Base-by-base conservation (phyloP, 2,329 filamentous ascomycete genomes). In the Cladosporium sp. region DNA sequence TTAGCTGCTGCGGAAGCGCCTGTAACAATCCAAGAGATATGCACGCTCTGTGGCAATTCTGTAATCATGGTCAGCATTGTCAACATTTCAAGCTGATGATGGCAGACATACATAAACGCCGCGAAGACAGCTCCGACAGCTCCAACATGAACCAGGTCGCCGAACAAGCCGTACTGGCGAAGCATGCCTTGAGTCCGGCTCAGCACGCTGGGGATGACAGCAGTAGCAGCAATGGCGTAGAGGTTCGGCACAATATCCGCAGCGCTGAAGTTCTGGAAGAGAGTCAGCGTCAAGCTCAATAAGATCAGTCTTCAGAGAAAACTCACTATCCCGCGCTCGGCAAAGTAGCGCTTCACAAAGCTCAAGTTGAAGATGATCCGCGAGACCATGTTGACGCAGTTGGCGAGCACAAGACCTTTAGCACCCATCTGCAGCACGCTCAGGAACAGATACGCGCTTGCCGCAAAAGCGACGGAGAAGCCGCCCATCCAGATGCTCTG, bases 361-460 rank as follows among this genome's bases (percentile, higher is more conserved):
- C 76, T 74, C 21, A 81, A 79, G 73, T 93, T 95, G 92, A 93
- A 99, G 8, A 87, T 68, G 66, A 96, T 96, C 68, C 95, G 87
- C 72, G 94, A 87, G 0, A 81, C 79, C 93, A 99, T 97, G 76
- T 97, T 98, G 72, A 97, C 87, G 55, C 87, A 88, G 76, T 98
- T 99, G 61, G 93, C 93, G 70, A 87, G 85, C 0, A 99, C 92
- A 52, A 99, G 81, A 0, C 95, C 95, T 51, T 85, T 82, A 0
- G 93, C 93, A 0, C 93, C 95, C 68, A 91, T 80, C 8, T 84
- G 82, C 28, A 91, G 78, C 11, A 92, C 79, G n/a, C 84, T 81
- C 69, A 99, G 83, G 70, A 92, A 91, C 6, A 93, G 69, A 73
- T 88, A 96, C 1, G 93, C 92, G 0, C 90, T 88, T 0, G 82